These are phyloP conservation scores for Jackrogersella minutella DNA, from an alignment of 495 filamentous ascomycete species.

Conservation along the genomic window DNA sequence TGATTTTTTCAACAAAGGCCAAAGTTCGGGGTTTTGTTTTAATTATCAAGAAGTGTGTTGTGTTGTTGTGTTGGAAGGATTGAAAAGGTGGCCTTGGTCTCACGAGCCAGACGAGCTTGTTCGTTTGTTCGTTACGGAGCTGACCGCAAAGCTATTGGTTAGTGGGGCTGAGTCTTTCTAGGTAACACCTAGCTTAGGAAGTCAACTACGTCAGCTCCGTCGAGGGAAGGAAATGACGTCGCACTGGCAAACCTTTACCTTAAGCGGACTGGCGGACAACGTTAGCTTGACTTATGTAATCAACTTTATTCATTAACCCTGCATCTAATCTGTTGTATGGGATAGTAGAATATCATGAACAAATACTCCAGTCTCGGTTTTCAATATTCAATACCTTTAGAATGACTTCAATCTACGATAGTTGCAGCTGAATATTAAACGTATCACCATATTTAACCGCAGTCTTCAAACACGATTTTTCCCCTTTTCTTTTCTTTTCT, in stretches of 20 bases:
- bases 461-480: too few relatives aligned
- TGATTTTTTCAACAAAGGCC: constrained; percentile 3
- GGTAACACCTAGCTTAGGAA: constrained; percentile 21
- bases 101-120: too few relatives aligned
- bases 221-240: constrained; percentile 32
- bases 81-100: constrained; percentile 32
- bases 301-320: not conserved
- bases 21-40: not conserved
- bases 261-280: not conserved
- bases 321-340: too few relatives aligned
- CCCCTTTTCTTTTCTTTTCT: too few relatives aligned
- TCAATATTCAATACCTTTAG: too few relatives aligned
- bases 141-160: constrained; percentile 26
- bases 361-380: too few relatives aligned
- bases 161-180: constrained; percentile 34
- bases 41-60: not conserved
- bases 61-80: constrained; percentile 2
- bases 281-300: not conserved
- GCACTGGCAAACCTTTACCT: too few relatives aligned
- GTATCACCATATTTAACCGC: too few relatives aligned
- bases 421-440: too few relatives aligned
- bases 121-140: constrained; percentile 12
- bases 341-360: too few relatives aligned
- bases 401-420: too few relatives aligned
- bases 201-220: constrained; percentile 37